Evolutionary conservation across 1,284 basidiomycete genomes (phyloP), one percentile per base, ranked within the genome.

Genomic region (Boletus albobrunnescens): DNA sequence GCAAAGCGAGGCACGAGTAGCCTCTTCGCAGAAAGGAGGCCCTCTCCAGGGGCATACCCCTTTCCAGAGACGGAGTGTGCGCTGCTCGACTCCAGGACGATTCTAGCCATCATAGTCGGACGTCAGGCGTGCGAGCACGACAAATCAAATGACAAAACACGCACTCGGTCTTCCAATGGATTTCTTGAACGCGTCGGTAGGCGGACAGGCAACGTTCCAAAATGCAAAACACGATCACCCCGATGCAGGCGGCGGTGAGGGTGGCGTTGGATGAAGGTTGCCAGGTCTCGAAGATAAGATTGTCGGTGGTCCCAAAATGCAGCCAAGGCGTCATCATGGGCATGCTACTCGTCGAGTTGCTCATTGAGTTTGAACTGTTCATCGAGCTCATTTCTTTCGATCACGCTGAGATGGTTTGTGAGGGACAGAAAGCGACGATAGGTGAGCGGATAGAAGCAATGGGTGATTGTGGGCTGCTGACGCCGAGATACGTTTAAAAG

Each of bases 211-310:
- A 82, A 49, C 89, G 72, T 47, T 91, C 87, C 28, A 87, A 66
- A 6, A 91, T 60, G 7, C 80, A 79, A 24, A 92, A 68, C 20
- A 82, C 36, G 56, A 85, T 72, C 19, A 93, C 71, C 1, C 76
- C 83, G 47, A 92, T 73, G 61, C 82, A 87, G 36, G 87, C 86
- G 3, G 86, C 89, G 14, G 77, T 78, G 24, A 89, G 76, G 0
- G 84, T 81, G 23, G 84, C 87, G 10, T 71, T 56, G 1, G 83
- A 81, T 0, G 71, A 72, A 0, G 91, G 90, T 3, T 68, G 69
- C 82, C 86, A 88, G 1, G 74, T 68, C 52, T 78, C 60, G 71
- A 92, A 91, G 66, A 81, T 76, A 4, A 93, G 72, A 38, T 71
- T 68, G 54, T 88, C 85, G 4, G 78, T 76, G 6, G 69, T 67